Percentiles rank a stretch among this genome's conserved stretches.
These are phyloP conservation scores for Triticum timopheevii DNA, from an alignment of 176 grass and related monocot genomes.

Conservation along the genomic window DNA sequence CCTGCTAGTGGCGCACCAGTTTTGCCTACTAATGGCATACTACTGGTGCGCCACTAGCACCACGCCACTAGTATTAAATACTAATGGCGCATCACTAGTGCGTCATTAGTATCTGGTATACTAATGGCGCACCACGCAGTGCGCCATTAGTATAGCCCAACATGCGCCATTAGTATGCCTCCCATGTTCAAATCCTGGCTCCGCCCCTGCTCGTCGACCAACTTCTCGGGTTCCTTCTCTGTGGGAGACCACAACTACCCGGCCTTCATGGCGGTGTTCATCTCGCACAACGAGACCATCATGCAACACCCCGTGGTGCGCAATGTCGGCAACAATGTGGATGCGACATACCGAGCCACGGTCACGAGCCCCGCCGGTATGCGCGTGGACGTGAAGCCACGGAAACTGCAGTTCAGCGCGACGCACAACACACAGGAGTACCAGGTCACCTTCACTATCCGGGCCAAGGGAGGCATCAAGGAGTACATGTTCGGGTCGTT, in stretches of 20 bases:
- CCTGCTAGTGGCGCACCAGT: too few species aligned
- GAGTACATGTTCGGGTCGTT: constrained; percentile 35
- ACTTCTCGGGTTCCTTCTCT: too few species aligned
- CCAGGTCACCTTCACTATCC: constrained; percentile 16
- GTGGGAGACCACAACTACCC: constrained; percentile 54
- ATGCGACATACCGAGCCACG: constrained; percentile 21
- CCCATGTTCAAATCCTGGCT: too few species aligned
- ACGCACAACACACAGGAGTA: neutral
- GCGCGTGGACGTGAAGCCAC: constrained; percentile 35
- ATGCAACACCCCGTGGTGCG: constrained; percentile 40
- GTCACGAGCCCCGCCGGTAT: constrained; percentile 36
- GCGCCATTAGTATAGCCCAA: too few species aligned
- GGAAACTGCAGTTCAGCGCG: constrained; percentile 38
- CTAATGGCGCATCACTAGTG: too few species aligned
- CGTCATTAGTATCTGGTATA: too few species aligned
- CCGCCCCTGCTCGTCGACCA: too few species aligned
- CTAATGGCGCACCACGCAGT: too few species aligned
- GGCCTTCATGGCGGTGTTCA: constrained; percentile 44
- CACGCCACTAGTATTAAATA: too few species aligned
- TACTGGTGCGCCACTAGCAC: too few species aligned
- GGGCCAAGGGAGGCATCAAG: neutral
- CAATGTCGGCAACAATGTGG: constrained; percentile 32
- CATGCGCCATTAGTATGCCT: too few species aligned
- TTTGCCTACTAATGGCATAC: too few species aligned
- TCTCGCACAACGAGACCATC: neutral